phyloP scores from a whole-genome alignment of 257 asterid species.

The Solanum appendiculatum region DNA sequence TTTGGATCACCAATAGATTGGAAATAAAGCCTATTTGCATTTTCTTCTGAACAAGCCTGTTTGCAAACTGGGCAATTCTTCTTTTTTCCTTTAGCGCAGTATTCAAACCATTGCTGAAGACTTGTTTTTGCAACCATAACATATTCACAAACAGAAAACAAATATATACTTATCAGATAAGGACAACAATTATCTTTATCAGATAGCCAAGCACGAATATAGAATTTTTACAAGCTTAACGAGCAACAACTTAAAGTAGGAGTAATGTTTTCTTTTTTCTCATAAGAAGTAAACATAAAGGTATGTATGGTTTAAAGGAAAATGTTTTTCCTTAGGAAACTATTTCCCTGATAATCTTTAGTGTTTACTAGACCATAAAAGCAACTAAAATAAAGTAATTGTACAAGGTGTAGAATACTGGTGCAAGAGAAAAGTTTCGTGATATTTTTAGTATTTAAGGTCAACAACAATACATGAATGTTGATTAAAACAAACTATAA shows the following conservation, averaged over 20 bases:
- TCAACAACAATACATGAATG: background rate
- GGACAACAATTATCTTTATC: background rate
- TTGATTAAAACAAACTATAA: background rate
- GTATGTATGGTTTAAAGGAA: background rate
- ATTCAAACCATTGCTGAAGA: slow-evolving; percentile 97
- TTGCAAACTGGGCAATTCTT: slow-evolving; percentile 91
- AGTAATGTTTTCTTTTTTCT: background rate
- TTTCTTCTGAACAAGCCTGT: slow-evolving; percentile 57
- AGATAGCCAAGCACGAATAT: background rate
- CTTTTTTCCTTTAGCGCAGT: slow-evolving; percentile 60
- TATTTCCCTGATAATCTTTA: background rate
- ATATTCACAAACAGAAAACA: background rate
- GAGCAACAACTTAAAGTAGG: background rate
- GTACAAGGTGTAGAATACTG: background rate
- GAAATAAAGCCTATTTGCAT: slow-evolving; percentile 71
- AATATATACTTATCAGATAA: background rate
- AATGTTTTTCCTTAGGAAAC: background rate
- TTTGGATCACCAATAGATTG: slow-evolving; percentile 72
- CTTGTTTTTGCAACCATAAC: slow-evolving; percentile 15
- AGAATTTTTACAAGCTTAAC: background rate
- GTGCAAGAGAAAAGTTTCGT: background rate
- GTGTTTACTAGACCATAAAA: background rate
- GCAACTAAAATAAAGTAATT: background rate
- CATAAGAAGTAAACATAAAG: background rate
- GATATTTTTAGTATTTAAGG: background rate